Evolutionary conservation across 2,329 filamentous ascomycete species (phyloP).

Genomic region (Alternaria tenuissima): DNA sequence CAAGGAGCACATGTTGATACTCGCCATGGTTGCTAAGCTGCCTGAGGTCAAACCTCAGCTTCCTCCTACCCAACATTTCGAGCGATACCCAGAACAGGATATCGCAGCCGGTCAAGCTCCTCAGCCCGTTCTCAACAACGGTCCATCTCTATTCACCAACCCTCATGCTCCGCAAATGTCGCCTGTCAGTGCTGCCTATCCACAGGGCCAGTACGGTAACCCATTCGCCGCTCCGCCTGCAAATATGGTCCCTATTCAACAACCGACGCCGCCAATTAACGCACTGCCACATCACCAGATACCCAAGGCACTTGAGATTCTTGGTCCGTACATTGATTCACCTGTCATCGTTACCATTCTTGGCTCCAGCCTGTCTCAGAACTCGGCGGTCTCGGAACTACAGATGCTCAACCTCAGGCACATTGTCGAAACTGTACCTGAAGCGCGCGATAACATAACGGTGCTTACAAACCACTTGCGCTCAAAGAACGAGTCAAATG

Average conservation of each 20-base stretch:
- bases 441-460: conserved; percentile 66
- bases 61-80: conserved; percentile 35
- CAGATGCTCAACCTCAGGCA: conserved; percentile 78
- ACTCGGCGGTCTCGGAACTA: conserved; percentile 50
- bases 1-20: conserved; percentile 78
- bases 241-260: conserved; percentile 14
- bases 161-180: conserved; percentile 48
- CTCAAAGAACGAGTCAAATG: conserved; percentile 16
- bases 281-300: conserved; percentile 40
- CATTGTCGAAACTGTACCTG: conserved; percentile 72
- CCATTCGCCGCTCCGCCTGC: conserved; percentile 26
- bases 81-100: conserved; percentile 31
- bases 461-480: conserved; percentile 35
- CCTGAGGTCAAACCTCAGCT: conserved; percentile 45
- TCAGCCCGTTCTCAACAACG: conserved; percentile 31
- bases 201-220: conserved; percentile 34
- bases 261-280: conserved; percentile 20
- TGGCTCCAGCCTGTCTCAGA: conserved; percentile 32
- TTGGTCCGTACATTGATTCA: conserved; percentile 54
- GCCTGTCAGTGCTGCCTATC: conserved; percentile 39
- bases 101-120: conserved; percentile 21
- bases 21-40: conserved; percentile 78
- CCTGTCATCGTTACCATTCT: conserved; percentile 54
- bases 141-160: conserved; percentile 40
- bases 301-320: conserved; percentile 51